A percentile compares a stretch with the other conserved stretches of the same genome.
Conservation (phyloP, 1,139 yeast genomes). For the Pichia sp. region DNA sequence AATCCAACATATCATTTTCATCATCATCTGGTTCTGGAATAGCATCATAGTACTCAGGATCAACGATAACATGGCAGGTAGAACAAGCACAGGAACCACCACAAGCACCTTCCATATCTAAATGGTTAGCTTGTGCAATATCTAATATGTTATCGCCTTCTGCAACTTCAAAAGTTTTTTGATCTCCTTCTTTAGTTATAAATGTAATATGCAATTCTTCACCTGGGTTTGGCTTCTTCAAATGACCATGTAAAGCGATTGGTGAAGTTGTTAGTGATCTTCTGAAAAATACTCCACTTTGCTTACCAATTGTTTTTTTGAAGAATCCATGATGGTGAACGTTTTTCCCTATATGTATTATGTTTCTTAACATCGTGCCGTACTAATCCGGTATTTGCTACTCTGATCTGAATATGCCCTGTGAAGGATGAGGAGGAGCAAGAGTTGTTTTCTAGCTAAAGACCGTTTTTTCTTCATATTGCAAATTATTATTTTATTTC, state of each 20-base stretch:
- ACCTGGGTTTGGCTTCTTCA: conserved; percentile 86
- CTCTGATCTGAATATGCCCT: not conserved
- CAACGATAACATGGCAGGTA: conserved; percentile 93
- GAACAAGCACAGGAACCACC: conserved; percentile 99
- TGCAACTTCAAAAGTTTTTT: conserved; percentile 73
- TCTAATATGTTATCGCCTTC: conserved; percentile 90
- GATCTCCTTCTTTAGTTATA: conserved; percentile 86
- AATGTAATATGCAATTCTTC: conserved; percentile 88
- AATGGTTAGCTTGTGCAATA: conserved; percentile 87
- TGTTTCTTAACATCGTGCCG: not conserved
- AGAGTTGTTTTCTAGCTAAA: not conserved
- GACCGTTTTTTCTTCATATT: too few relatives aligned
- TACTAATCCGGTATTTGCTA: not conserved
- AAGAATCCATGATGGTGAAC: not conserved
- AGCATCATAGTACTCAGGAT: conserved; percentile 85
- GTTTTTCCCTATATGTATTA: not conserved
- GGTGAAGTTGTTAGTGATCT: conserved; percentile 18
- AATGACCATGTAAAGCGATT: conserved; percentile 59
- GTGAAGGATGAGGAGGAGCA: too few relatives aligned
- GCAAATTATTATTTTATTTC: too few relatives aligned
- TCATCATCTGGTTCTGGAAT: conserved; percentile 96
- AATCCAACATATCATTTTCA: conserved; percentile 95
- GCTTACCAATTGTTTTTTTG: not conserved
- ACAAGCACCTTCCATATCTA: conserved; percentile 97
- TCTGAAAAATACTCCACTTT: not conserved